A percentile compares a stretch with the other conserved stretches of the same genome.
Evolutionary conservation across 306 rosid species (phyloP).

Genomic region (Corylus heterophylla): DNA sequence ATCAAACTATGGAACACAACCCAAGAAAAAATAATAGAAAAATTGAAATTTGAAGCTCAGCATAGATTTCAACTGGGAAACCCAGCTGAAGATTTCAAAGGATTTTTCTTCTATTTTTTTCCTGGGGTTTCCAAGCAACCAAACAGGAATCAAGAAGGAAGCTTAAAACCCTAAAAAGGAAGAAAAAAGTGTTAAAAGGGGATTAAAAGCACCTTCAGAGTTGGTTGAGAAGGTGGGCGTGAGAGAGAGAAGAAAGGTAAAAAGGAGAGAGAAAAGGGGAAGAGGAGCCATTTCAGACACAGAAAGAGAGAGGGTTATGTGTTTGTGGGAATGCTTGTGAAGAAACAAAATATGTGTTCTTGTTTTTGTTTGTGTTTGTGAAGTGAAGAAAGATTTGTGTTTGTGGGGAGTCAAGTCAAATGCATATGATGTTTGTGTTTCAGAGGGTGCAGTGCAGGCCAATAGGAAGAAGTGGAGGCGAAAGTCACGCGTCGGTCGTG

Average conservation of each 20-base stretch:
- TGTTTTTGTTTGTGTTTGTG: too few relatives aligned
- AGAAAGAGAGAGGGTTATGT: background rate
- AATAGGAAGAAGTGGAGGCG: slow-evolving; percentile 17
- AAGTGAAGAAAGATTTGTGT: background rate
- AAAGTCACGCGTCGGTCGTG: slow-evolving; percentile 37
- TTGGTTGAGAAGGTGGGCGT: slow-evolving; percentile 45
- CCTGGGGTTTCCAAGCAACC: slow-evolving; percentile 24
- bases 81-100: background rate
- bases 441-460: background rate
- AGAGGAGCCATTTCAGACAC: slow-evolving; percentile 36
- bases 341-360: background rate
- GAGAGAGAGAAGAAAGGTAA: slow-evolving; percentile 31
- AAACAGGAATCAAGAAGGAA: slow-evolving; percentile 11
- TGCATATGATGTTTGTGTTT: background rate
- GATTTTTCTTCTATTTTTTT: background rate
- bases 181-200: background rate
- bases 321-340: too few relatives aligned
- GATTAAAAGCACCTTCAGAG: slow-evolving; percentile 42
- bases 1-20: slow-evolving; percentile 24
- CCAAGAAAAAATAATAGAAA: slow-evolving; percentile 9
- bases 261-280: slow-evolving; percentile 14
- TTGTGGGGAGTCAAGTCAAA: slow-evolving; percentile 34
- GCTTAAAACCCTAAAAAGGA: background rate
- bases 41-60: slow-evolving; percentile 1
- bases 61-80: too few relatives aligned